These are phyloP conservation scores for Lipomyces kockii DNA, from an alignment of 805 yeast species.

Conservation along the genomic window DNA sequence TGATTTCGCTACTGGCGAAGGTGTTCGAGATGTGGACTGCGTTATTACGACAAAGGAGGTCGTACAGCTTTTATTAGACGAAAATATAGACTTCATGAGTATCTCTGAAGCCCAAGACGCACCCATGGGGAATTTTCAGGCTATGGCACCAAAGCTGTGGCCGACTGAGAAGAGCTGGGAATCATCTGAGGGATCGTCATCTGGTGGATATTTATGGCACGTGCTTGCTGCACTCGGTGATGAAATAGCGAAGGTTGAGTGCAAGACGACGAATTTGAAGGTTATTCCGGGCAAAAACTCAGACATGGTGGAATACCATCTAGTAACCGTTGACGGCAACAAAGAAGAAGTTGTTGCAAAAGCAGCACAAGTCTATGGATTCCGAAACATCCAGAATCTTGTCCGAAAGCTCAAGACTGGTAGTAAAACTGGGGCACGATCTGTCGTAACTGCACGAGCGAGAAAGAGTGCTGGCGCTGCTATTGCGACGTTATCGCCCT, in stretches of 20 bases:
- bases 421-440: slow-evolving; percentile 36
- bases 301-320: slow-evolving; percentile 72
- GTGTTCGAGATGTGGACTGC: slow-evolving; percentile 78
- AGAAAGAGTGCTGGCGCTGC: slow-evolving; percentile 49
- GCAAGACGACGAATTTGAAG: slow-evolving; percentile 49
- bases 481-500: slow-evolving; percentile 50
- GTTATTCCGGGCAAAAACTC: slow-evolving; percentile 65
- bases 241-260: slow-evolving; percentile 19
- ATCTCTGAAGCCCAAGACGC: slow-evolving; percentile 10
- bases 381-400: slow-evolving; percentile 89
- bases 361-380: slow-evolving; percentile 81
- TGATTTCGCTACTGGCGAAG: slow-evolving; percentile 53
- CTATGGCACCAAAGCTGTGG: slow-evolving; percentile 64
- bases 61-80: slow-evolving; percentile 68
- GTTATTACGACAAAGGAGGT: slow-evolving; percentile 91
- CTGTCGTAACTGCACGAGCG: slow-evolving; percentile 36
- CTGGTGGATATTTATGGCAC: slow-evolving; percentile 87
- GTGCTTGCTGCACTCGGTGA: slow-evolving; percentile 53
- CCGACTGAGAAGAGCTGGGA: slow-evolving; percentile 69
- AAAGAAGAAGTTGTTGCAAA: slow-evolving; percentile 53
- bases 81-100: slow-evolving; percentile 43
- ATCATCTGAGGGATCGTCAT: slow-evolving; percentile 74
- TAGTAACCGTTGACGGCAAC: slow-evolving; percentile 48
- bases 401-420: slow-evolving; percentile 76
- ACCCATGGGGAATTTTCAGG: not conserved